Evolutionary conservation across 225 moss, liverwort and hornwort genomes (phyloP).

Genomic region (Physcomitrium patens): DNA sequence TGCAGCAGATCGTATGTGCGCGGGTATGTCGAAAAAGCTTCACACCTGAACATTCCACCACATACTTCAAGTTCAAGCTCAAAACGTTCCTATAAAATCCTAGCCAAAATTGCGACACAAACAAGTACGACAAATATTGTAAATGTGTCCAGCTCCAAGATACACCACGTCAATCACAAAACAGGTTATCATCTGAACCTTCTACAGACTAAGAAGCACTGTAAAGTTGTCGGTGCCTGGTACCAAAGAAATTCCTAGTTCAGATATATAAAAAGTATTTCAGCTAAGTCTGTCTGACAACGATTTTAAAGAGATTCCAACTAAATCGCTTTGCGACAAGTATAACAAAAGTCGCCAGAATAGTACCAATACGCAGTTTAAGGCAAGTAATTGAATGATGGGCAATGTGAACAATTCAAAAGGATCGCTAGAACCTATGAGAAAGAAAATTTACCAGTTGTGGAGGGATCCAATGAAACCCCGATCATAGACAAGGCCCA

Average conservation of each 20-base stretch:
- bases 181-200: background rate
- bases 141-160: background rate
- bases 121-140: background rate
- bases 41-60: constrained; percentile 68
- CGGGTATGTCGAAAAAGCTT: constrained; percentile 97
- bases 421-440: background rate
- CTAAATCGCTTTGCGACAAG: background rate
- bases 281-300: background rate
- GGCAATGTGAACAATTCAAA: background rate
- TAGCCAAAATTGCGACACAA: background rate
- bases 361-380: background rate
- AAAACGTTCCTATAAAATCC: background rate
- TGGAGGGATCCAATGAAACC: constrained; percentile 91
- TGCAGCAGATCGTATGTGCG: constrained; percentile 95
- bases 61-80: constrained; percentile 8
- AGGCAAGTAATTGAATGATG: background rate
- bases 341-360: background rate
- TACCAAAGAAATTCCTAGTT: background rate
- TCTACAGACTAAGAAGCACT: background rate
- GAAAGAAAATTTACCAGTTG: constrained; percentile 71
- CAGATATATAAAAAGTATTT: background rate
- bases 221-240: background rate
- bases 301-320: too few species aligned
- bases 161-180: constrained; percentile 11
- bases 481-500: constrained; percentile 88